Conservation (phyloP, 139 green algal genomes). For the Picochlorum sp. region DNA sequence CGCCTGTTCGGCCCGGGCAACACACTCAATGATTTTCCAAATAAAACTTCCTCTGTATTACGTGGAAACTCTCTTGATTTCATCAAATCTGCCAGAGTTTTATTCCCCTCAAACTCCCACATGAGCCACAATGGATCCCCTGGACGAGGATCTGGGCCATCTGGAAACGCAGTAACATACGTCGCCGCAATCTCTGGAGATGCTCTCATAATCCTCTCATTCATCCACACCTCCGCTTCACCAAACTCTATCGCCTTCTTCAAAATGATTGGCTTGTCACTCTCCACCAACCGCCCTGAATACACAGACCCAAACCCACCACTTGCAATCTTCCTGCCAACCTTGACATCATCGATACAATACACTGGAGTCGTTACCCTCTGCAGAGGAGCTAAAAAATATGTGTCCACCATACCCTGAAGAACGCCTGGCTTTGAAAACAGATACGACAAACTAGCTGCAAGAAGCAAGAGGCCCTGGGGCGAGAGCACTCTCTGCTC, state of each 20-base stretch:
- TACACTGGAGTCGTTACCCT: slow-evolving; percentile 4
- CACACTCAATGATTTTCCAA: slow-evolving; percentile 63
- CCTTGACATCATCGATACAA: slow-evolving; percentile 22
- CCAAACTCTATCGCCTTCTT: slow-evolving; percentile 93
- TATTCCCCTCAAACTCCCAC: slow-evolving; percentile 76
- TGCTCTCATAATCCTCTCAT: slow-evolving; percentile 80
- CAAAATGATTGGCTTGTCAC: slow-evolving; percentile 24
- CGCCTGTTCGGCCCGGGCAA: slow-evolving; percentile 26
- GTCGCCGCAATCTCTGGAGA: slow-evolving; percentile 48
- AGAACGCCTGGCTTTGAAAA: slow-evolving; percentile 65
- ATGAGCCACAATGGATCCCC: slow-evolving; percentile 56
- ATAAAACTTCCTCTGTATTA: slow-evolving; percentile 75
- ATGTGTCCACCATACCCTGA: slow-evolving; percentile 68
- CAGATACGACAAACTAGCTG: slow-evolving; percentile 46
- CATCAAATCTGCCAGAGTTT: slow-evolving; percentile 63
- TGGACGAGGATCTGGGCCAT: slow-evolving; percentile 12
- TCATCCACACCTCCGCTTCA: slow-evolving; percentile 98
- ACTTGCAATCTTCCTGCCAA: slow-evolving; percentile 41
- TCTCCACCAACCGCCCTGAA: slow-evolving; percentile 39
- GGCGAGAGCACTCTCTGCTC: slow-evolving; percentile 61
- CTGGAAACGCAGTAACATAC: slow-evolving; percentile 85
- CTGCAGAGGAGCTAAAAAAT: slow-evolving; percentile 57
- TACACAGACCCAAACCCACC: slow-evolving; percentile 94
- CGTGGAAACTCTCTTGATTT: slow-evolving; percentile 79
- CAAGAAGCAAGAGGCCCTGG: slow-evolving; percentile 41